Evolutionary conservation across 169 alveolate genomes (phyloP).

Genomic region (Plasmodium relictum): DNA sequence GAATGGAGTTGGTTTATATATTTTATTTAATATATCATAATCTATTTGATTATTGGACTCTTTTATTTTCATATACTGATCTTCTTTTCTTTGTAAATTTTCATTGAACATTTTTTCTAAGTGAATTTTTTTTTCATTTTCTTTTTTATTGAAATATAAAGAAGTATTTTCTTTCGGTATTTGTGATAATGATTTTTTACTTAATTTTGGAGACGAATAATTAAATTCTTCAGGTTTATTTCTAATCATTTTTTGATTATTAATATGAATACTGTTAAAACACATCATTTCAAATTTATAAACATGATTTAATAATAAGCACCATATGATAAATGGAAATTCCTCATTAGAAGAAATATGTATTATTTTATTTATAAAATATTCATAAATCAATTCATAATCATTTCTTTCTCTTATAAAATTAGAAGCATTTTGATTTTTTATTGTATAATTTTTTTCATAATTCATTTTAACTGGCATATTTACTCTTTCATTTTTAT

Average conservation of each 20-base stretch:
- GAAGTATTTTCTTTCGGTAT: neutral
- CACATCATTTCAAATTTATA: constrained; percentile 45
- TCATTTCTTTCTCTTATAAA: constrained; percentile 19
- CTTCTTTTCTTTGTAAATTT: neutral
- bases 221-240: neutral
- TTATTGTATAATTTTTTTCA: neutral
- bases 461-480: neutral
- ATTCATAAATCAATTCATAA: constrained; percentile 27
- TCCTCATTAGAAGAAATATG: constrained; percentile 47
- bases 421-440: neutral
- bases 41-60: constrained; percentile 18
- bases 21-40: constrained; percentile 37
- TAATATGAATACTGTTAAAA: constrained; percentile 21
- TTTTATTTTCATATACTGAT: no score
- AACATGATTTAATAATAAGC: constrained; percentile 47
- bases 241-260: neutral
- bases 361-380: constrained; percentile 42
- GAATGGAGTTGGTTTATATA: constrained; percentile 70
- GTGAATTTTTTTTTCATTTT: neutral
- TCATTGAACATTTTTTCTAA: neutral
- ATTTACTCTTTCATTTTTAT: no score
- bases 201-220: no score
- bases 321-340: constrained; percentile 62
- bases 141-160: neutral
- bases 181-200: no score